Conservation (phyloP, 768 basidiomycete species). For the Suillus subalutaceus region DNA sequence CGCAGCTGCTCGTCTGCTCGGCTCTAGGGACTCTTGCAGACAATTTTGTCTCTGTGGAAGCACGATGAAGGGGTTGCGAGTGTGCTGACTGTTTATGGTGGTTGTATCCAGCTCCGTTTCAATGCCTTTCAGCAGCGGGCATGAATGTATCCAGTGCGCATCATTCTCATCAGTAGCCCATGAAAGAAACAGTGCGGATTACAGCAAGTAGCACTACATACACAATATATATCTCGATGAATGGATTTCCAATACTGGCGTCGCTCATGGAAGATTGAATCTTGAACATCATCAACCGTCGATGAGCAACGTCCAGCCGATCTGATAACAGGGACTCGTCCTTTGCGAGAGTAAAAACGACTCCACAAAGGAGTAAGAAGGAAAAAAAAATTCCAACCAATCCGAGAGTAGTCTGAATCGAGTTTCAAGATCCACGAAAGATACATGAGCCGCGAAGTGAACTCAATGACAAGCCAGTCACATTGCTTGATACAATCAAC, state of each 20-base stretch:
- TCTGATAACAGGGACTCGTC: no score
- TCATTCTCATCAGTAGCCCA: no score
- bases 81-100: constrained; percentile 25
- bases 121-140: constrained; percentile 25
- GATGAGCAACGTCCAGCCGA: no score
- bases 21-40: constrained; percentile 29
- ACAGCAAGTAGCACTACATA: no score
- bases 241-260: no score
- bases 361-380: constrained; percentile 12
- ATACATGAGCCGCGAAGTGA: constrained; percentile 27
- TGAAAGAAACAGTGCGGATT: no score
- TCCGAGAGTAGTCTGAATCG: constrained; percentile 33
- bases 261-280: no score
- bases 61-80: constrained; percentile 41
- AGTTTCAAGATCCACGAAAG: constrained; percentile 25
- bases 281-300: no score
- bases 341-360: no score
- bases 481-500: background rate
- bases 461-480: constrained; percentile 27
- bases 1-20: constrained; percentile 20
- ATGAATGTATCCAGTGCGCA: constrained; percentile 13
- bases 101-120: constrained; percentile 33
- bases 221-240: no score
- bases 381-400: constrained; percentile 11
- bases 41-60: constrained; percentile 54